Base-by-base conservation (phyloP, 257 asterid genomes). In the Rehmannia glutinosa region DNA sequence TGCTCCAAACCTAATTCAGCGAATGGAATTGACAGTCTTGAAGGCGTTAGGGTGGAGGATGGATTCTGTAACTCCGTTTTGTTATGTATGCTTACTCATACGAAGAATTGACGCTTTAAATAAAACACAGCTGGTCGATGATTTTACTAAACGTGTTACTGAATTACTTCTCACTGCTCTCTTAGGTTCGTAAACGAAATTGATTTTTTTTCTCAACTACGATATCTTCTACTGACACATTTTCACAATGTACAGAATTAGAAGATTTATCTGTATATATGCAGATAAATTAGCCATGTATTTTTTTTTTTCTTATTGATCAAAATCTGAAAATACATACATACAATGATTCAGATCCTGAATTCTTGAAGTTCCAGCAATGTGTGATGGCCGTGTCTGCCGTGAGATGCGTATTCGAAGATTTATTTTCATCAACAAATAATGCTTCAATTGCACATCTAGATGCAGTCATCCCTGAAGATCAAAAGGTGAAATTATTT, bases 1-100 rank as follows among this genome's bases (percentile, higher is more conserved):
- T 57, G 71, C 72, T 38, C 59, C 87, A 12, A 53, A 16, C 42
- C 45, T 65, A 52, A 75, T 87, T 20, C 84, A 78, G 56, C 16
- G 75, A 17, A 87, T 85, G 98, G 98, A 92, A 59, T 50, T 89
- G 65, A 74, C 74, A 7, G 53, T 92, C 6, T 41, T 92, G 77
- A 68, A 81, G 55, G 58, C 67, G 6, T 62, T 92, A 35, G 78
- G 72, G 27, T 92, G 98, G 98, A 66, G 80, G 28, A 74, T 92
- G 59, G 69, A 76, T 32, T 69, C 81, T 0, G 50, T 74, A n/a
- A 89, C 95, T 2, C 69, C 97, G 1, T 84, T 79, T 79, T 84
- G 95, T 52, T 87, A 78, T 51, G 5, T 43, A 74, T 85, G 45
- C 60, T 82, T 3, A 30, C 66, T n/a, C n/a, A n/a, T n/a, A 9